Conservation (phyloP, 495 filamentous ascomycete genomes). For the Penicillium taxi region DNA sequence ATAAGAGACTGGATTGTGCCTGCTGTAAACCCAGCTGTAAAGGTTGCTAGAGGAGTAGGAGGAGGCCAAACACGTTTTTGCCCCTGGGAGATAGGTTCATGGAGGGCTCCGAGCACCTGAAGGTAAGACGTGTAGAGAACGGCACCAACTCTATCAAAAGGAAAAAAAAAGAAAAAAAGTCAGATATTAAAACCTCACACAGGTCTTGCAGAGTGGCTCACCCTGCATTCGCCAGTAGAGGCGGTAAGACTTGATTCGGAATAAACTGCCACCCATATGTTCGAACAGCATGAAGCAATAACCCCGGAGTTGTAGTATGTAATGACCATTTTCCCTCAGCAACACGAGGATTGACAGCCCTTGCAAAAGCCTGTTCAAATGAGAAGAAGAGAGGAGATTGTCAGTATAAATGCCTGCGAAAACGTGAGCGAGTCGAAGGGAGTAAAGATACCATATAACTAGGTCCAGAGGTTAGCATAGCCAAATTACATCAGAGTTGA, state of each 20-base stretch:
- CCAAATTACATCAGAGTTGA: background rate
- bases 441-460: conserved; percentile 52
- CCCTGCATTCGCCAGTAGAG: conserved; percentile 73
- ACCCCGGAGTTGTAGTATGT: conserved; percentile 65
- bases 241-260: conserved; percentile 80
- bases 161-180: background rate
- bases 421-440: background rate
- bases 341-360: conserved; percentile 58
- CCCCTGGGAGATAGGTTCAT: conserved; percentile 62
- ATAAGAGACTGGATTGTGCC: conserved; percentile 71
- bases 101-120: conserved; percentile 62
- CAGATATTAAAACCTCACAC: background rate
- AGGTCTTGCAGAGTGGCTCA: conserved; percentile 17
- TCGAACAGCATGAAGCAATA: conserved; percentile 70
- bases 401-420: background rate
- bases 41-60: conserved; percentile 55
- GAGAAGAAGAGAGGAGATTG: conserved; percentile 11
- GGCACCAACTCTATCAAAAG: conserved; percentile 59
- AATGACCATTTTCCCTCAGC: conserved; percentile 56
- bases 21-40: conserved; percentile 68
- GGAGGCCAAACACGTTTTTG: conserved; percentile 70
- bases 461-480: conserved; percentile 7
- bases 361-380: conserved; percentile 49
- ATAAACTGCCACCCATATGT: conserved; percentile 80
- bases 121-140: conserved; percentile 85